Evolutionary conservation across 208 protist species (phyloP).

Genomic region (Crithidia thermophila): DNA sequence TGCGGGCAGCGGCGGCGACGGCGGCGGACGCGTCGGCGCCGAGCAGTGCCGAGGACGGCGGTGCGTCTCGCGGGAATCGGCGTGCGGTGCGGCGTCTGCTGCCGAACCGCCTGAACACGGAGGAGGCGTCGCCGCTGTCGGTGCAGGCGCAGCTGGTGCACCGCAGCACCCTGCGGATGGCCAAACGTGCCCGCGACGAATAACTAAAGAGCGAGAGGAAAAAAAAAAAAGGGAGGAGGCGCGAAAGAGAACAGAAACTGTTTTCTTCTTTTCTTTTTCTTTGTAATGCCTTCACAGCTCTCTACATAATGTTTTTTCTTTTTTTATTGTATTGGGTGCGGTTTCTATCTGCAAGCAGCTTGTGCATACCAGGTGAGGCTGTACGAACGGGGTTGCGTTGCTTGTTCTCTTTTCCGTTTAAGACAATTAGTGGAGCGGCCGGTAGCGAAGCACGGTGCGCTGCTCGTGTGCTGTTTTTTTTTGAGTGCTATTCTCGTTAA

Average conservation of each 20-base stretch:
- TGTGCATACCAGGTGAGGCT: not conserved
- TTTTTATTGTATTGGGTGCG: not conserved
- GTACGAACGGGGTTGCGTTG: too few relatives aligned
- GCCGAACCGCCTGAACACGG: conserved; percentile 31
- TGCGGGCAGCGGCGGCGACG: conserved; percentile 9
- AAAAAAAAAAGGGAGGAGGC: not conserved
- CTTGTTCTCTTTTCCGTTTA: not conserved
- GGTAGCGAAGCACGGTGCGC: too few relatives aligned
- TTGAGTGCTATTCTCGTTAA: too few relatives aligned
- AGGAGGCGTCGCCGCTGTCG: conserved; percentile 10
- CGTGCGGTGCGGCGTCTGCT: conserved; percentile 21
- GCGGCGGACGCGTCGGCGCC: not conserved
- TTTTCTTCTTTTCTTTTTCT: not conserved
- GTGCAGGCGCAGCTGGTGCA: conserved; percentile 67
- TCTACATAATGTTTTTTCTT: not conserved
- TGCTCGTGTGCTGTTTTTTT: too few relatives aligned
- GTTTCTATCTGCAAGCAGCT: not conserved
- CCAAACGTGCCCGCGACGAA: conserved; percentile 23
- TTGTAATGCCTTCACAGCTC: not conserved
- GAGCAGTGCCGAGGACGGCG: not conserved
- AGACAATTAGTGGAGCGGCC: too few relatives aligned
- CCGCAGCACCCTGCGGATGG: conserved; percentile 37
- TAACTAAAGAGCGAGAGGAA: not conserved
- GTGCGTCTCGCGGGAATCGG: conserved; percentile 5
- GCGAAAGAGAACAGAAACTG: not conserved